Conservation (phyloP, 108 stramenopile genomes). For the Aurantiochytrium sp. region DNA sequence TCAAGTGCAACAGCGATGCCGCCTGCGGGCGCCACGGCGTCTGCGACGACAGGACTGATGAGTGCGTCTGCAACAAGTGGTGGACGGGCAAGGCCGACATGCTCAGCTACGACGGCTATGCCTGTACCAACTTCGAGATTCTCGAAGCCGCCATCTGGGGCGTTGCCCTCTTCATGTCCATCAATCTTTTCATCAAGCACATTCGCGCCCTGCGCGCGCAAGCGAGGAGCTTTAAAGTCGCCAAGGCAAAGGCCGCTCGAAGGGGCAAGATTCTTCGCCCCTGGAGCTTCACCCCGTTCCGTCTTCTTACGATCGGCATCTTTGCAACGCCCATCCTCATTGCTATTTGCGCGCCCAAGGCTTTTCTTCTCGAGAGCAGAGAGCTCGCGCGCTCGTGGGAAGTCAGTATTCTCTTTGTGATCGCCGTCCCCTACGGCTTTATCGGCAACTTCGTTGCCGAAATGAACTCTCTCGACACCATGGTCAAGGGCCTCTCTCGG, state of each 20-base stretch:
- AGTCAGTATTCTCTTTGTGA: background rate
- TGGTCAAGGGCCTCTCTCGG: background rate
- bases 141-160: background rate
- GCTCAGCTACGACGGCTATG: conserved; percentile 12
- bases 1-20: no score
- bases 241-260: background rate
- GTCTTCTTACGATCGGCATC: background rate
- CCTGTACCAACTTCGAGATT: background rate
- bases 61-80: conserved; percentile 1
- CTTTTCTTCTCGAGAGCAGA: background rate
- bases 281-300: background rate
- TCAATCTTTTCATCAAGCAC: background rate
- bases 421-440: background rate
- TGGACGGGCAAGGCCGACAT: conserved; percentile 28
- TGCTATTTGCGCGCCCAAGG: background rate
- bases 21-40: background rate
- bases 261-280: background rate
- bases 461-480: background rate
- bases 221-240: background rate
- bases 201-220: background rate
- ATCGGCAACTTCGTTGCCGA: background rate
- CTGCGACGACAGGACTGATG: background rate
- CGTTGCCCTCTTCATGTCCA: background rate
- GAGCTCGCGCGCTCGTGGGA: background rate
- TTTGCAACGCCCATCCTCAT: background rate